These are phyloP conservation scores for Capsella bursapastoris DNA, from an alignment of 345 rosid genomes.

Conservation along the genomic window DNA sequence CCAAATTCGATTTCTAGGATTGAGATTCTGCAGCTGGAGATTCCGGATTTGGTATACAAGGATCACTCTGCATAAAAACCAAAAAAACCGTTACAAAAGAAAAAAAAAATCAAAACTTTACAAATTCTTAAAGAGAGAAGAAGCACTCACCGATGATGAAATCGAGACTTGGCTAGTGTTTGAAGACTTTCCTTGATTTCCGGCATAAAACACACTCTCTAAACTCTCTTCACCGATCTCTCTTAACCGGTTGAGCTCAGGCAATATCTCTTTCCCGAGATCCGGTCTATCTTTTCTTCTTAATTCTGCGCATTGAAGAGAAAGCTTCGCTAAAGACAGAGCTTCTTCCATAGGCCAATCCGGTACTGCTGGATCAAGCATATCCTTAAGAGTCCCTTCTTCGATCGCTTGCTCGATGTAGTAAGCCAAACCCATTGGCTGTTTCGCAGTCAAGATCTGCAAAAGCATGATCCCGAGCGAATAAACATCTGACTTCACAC, in stretches of 20 bases:
- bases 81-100: not conserved
- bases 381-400: conserved; percentile 53
- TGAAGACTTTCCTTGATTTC: conserved; percentile 42
- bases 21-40: conserved; percentile 38
- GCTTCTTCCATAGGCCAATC: conserved; percentile 91
- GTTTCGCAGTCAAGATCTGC: conserved; percentile 75
- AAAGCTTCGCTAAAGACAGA: conserved; percentile 57
- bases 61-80: conserved; percentile 36
- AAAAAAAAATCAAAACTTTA: not conserved
- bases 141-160: conserved; percentile 52
- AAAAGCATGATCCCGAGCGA: conserved; percentile 84
- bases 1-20: conserved; percentile 10
- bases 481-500: conserved; percentile 87
- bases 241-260: conserved; percentile 65
- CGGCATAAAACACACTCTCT: conserved; percentile 38
- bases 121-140: not conserved
- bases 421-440: conserved; percentile 86
- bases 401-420: conserved; percentile 60
- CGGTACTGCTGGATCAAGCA: conserved; percentile 72
- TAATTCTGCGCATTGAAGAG: conserved; percentile 73
- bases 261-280: conserved; percentile 69
- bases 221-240: conserved; percentile 62
- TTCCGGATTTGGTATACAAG: conserved; percentile 6
- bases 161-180: conserved; percentile 43
- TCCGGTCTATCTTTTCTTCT: conserved; percentile 94